These are phyloP conservation scores for Corymbia calophylla DNA, from an alignment of 441 rosid genomes.

Conservation along the genomic window DNA sequence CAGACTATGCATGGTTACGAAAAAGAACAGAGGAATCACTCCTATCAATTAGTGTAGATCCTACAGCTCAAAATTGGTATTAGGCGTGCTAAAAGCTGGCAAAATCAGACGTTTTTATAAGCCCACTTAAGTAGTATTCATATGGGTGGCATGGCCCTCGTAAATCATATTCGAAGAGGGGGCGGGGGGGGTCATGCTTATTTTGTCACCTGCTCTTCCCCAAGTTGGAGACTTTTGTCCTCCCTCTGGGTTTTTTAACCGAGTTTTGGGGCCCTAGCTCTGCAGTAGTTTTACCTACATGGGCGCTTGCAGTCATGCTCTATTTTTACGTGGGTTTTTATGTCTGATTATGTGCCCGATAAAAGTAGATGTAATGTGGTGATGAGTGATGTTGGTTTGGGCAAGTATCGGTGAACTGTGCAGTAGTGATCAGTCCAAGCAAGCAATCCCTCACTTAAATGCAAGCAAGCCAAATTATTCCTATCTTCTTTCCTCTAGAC, in stretches of 20 bases:
- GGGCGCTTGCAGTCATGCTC: constrained; percentile 8
- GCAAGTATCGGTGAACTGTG: constrained; percentile 95
- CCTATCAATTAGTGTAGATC: background rate
- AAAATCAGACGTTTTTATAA: too few species aligned
- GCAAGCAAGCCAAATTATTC: constrained; percentile 33
- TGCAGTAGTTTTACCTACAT: background rate
- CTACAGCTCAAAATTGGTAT: background rate
- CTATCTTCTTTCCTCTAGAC: too few species aligned
- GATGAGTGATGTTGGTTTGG: background rate
- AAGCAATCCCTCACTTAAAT: constrained; percentile 66
- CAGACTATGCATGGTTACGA: background rate
- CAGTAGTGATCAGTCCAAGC: constrained; percentile 84
- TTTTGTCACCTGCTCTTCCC: background rate
- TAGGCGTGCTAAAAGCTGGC: too few species aligned
- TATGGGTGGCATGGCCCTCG: too few species aligned
- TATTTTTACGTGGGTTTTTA: background rate
- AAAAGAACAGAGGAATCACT: background rate
- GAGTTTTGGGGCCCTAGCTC: background rate
- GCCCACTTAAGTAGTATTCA: too few species aligned
- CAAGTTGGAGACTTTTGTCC: background rate
- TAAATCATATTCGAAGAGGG: too few species aligned
- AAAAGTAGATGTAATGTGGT: background rate
- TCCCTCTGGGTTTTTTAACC: background rate
- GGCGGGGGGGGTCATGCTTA: background rate
- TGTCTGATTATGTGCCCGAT: background rate